phyloP scores from a whole-genome alignment of 176 grass and related monocot genomes.

The Oryza longistaminata region DNA sequence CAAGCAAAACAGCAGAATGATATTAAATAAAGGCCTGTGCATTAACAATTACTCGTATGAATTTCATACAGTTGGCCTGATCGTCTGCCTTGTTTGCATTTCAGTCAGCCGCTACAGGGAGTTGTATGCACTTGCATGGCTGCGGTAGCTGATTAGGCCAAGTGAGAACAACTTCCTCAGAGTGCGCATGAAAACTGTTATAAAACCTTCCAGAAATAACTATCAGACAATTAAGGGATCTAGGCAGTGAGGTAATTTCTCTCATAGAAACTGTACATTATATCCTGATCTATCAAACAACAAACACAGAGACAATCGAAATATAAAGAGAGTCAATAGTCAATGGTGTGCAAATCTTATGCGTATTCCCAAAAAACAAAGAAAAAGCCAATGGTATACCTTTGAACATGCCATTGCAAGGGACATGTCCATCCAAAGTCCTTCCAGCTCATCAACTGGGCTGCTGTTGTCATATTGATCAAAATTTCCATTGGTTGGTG shows the following conservation, averaged over 20 bases:
- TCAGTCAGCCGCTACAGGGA: too few relatives aligned
- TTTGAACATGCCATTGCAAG: slow-evolving; percentile 67
- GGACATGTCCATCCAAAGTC: slow-evolving; percentile 65
- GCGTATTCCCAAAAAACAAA: background rate
- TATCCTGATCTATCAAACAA: slow-evolving; percentile 29
- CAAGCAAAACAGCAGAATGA: slow-evolving; percentile 11
- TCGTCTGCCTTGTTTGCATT: too few relatives aligned
- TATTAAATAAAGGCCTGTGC: slow-evolving; percentile 4
- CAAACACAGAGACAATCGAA: background rate
- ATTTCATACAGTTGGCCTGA: background rate
- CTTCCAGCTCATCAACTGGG: slow-evolving; percentile 50
- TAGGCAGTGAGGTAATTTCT: background rate
- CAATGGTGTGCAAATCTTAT: too few relatives aligned
- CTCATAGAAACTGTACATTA: background rate
- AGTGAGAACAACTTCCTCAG: background rate
- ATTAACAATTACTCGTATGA: background rate
- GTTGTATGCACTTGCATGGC: too few relatives aligned
- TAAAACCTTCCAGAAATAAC: background rate
- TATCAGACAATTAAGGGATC: background rate
- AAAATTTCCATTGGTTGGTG: background rate
- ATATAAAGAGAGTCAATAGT: background rate
- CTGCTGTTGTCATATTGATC: slow-evolving; percentile 5
- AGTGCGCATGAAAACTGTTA: slow-evolving; percentile 7
- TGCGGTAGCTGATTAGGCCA: too few relatives aligned
- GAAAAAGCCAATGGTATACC: slow-evolving; percentile 39